Base-by-base conservation (phyloP, 75 land plant genomes). In the Isoetes taiwanensis region DNA sequence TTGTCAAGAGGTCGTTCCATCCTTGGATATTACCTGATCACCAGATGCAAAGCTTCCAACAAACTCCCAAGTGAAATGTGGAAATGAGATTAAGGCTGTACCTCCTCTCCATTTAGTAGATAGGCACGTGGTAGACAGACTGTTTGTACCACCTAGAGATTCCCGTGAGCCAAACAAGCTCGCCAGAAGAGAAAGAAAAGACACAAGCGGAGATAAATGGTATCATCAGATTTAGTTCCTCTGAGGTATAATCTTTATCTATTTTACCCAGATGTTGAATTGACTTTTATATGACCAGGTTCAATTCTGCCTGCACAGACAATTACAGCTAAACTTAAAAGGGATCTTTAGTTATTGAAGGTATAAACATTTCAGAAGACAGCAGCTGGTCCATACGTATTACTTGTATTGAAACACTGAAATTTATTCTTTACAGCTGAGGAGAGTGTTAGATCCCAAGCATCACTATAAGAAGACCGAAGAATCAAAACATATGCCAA, bases 391-490 rank as follows among this genome's bases (percentile, higher is more conserved):
- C n/a, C n/a, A n/a, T n/a, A n/a, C n/a, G n/a, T n/a, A n/a, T n/a
- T n/a, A n/a, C n/a, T n/a, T n/a, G n/a, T n/a, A n/a, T n/a, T n/a
- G n/a, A n/a, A n/a, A n/a, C n/a, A n/a, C n/a, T n/a, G n/a, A n/a
- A n/a, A n/a, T n/a, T n/a, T n/a, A n/a, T n/a, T 16, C 27, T 50
- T 9, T 43, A 31, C 72, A 89, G 96, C 61, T 90, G 66, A 86
- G 97, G 57, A 52, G 59, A 62, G 88, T 72, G 32, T 56, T 91
- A 27, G 97, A 91, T 64, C 97, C 97, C n/a, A 91, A 91, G 61
- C 82, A 80, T 53, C 89, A 83, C 64, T 91, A 87, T 72, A 83
- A 83, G 74, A n/a, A n/a, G n/a, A 72, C 77, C 50, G 75, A 79
- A 43, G 84, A 80, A 39, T 80, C 85, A 1, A 91, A 86, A 63